Evolutionary conservation across 2,329 filamentous ascomycete species (phyloP), one percentile per base, ranked within the genome.

Genomic region (Penicillium sp.): DNA sequence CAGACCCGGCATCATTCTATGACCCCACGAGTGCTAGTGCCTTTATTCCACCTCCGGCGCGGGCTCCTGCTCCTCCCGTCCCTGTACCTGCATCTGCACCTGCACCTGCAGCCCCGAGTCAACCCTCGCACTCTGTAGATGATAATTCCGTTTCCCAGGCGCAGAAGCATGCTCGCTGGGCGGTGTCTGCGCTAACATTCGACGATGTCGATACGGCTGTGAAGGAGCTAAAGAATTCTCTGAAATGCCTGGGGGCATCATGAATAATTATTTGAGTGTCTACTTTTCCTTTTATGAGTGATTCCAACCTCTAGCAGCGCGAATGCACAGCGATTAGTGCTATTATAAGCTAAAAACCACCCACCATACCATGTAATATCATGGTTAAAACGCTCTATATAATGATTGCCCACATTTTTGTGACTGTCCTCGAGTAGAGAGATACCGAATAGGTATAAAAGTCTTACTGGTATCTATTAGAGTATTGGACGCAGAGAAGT

Each of bases 91-190:
- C 70, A 64, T 54, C 67, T 64, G 44, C 61, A 34, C 39, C 58
- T 52, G 37, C 49, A 24, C 54, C 62, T 12, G 50, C 61, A 23
- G 51, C 60, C 3, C 52, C 62, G 5, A 56, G 55, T 33, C 58
- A 67, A 29, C 60, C 60, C 13, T 54, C 68, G 15, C 68, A 71
- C n/a, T 63, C 66, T 5, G 63, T 78, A 4, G 81, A 88, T 9
- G 90, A 96, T 57, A 87, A 91, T 52, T 80, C 88, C 0, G 87
- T 97, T 29, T 78, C 84, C 29, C 83, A 86, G 62, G 93, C 94
- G 4, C 91, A 96, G 70, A 99, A 97, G 69, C 94, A 97, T 75
- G 92, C 93, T 2, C 91, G 91, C 65, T 99, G 91, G 90, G 94
- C 94, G 0, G 96, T 97, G 34, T 97, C 92, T 9, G 94, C 94